Conservation (phyloP, 257 asterid species). For the Scutellaria barbata region DNA sequence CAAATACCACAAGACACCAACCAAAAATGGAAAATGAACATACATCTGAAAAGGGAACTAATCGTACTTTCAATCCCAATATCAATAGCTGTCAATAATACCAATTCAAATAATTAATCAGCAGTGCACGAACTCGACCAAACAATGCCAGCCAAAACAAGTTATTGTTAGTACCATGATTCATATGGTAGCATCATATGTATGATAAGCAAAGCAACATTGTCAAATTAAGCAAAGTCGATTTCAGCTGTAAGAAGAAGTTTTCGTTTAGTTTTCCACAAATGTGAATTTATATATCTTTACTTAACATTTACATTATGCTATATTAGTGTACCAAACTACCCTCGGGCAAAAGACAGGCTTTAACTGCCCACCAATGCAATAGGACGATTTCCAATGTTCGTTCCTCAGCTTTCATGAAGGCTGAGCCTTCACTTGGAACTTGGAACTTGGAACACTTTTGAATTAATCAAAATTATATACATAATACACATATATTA, state of each 20-base stretch:
- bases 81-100: constrained; percentile 24
- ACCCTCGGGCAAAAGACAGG: constrained; percentile 26
- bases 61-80: constrained; percentile 47
- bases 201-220: constrained; percentile 17
- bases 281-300: background rate
- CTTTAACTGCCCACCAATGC: constrained; percentile 49
- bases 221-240: background rate
- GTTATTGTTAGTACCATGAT: background rate
- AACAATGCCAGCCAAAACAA: background rate
- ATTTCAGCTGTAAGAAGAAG: constrained; percentile 15
- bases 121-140: background rate
- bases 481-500: background rate
- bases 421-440: constrained; percentile 45
- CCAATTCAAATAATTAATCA: constrained; percentile 1
- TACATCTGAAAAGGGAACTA: constrained; percentile 42
- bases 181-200: background rate
- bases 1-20: constrained; percentile 40
- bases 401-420: constrained; percentile 43
- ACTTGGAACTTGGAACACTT: constrained; percentile 62
- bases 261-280: background rate
- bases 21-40: constrained; percentile 35
- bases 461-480: constrained; percentile 21
- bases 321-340: constrained; percentile 11
- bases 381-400: constrained; percentile 48
- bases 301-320: background rate